A percentile compares a stretch with the other conserved stretches of the same genome.
phyloP scores from a whole-genome alignment of 768 basidiomycete genomes.

The Leucocoprinus birnbaumii region DNA sequence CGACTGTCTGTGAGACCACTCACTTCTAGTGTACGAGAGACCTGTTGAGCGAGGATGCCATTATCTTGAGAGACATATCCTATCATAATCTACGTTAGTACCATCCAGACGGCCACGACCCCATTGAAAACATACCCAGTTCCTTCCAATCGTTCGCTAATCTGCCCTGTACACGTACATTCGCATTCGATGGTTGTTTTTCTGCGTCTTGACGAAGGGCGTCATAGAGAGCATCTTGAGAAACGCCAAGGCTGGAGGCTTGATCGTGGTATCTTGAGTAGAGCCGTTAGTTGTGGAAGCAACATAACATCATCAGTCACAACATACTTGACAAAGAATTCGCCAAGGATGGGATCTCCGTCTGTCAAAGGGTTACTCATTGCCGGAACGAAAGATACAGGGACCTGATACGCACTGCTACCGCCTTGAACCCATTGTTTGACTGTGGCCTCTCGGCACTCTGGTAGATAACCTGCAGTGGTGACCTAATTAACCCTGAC shows the following conservation, averaged over 20 bases:
- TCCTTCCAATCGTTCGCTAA: slow-evolving; percentile 56
- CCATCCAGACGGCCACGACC: neutral
- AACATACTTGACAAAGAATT: slow-evolving; percentile 61
- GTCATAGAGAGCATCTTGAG: slow-evolving; percentile 45
- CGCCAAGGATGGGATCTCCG: slow-evolving; percentile 59
- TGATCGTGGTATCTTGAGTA: slow-evolving; percentile 46
- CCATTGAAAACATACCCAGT: slow-evolving; percentile 30
- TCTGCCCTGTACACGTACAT: slow-evolving; percentile 47
- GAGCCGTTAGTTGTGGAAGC: neutral
- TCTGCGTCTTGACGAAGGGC: slow-evolving; percentile 61
- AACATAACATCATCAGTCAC: neutral
- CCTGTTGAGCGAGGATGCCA: slow-evolving; percentile 51
- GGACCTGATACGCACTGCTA: slow-evolving; percentile 41
- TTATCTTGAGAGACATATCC: slow-evolving; percentile 37
- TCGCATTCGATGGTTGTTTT: slow-evolving; percentile 54
- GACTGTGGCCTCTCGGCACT: slow-evolving; percentile 55
- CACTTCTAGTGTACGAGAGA: slow-evolving; percentile 61
- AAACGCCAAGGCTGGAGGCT: slow-evolving; percentile 43
- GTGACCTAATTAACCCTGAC: neutral
- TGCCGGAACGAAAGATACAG: neutral
- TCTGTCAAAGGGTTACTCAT: slow-evolving; percentile 34
- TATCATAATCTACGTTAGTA: slow-evolving; percentile 12
- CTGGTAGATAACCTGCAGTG: slow-evolving; percentile 57
- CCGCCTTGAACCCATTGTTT: slow-evolving; percentile 58
- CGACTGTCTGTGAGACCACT: neutral